Evolutionary conservation across 148 eudicot genomes (phyloP), one percentile per base, ranked within the genome.

Genomic region (Fagopyrum tataricum): DNA sequence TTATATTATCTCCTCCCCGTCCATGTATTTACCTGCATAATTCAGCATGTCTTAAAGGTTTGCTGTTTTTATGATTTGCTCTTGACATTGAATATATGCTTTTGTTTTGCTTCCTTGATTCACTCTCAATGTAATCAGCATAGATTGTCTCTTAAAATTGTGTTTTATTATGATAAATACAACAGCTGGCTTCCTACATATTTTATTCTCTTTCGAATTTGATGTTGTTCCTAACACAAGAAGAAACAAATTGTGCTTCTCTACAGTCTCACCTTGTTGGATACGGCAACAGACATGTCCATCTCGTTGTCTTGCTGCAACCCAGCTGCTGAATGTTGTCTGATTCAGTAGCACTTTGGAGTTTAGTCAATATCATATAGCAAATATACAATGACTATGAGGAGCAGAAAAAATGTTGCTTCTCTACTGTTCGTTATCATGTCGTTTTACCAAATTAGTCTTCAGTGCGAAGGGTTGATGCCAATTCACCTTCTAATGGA

Each of bases 401-500:
- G 21, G 21, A 52, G 58, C 21, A n/a, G 58, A 0, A 52, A 20
- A n/a, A 17, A 52, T 52, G 58, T 15, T 52, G 58, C 18, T 52
- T 52, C 58, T 15, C 58, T 52, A 52, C 62, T 56, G 11, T 56
- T 8, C 20, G 15, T 64, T 37, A 9, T 64, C 37, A 5, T 64
- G 44, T 64, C 43, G 69, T 31, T 64, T 64, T 37, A 64, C 69
- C 44, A 39, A 31, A 37, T 64, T 4, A 14, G 72, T 70, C 26
- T 70, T 23, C 51, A 46, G 17, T 70, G 72, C 23, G 51, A 70
- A 42, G 72, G 51, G 26, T 13, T 70, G 48, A 70, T 43, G 72
- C 72, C 52, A 43, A 70, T 42, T 9, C 72, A 70, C 52, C 31
- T 70, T 46, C 52, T 70, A 46, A 70, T 70, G 72, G 72, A 70